Conservation (phyloP, 179 eudicot species). For the Carnegiea gigantea region DNA sequence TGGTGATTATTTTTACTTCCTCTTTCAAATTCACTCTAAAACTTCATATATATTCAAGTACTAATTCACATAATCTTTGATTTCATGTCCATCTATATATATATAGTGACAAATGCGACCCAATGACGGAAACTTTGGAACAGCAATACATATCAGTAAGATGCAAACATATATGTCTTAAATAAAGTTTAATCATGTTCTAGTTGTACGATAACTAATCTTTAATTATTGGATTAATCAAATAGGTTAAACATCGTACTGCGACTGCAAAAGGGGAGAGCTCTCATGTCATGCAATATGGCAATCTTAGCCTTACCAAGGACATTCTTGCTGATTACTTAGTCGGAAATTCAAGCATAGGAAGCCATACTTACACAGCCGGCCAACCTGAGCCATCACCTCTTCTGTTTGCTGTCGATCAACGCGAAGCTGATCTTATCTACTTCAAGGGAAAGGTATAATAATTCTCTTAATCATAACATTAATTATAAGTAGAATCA, state of each 20-base stretch:
- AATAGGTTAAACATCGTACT: slow-evolving; percentile 33
- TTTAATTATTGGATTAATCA: neutral
- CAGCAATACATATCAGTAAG: slow-evolving; percentile 66
- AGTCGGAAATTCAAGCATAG: slow-evolving; percentile 23
- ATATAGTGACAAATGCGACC: slow-evolving; percentile 54
- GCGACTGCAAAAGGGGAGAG: slow-evolving; percentile 30
- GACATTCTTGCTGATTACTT: slow-evolving; percentile 45
- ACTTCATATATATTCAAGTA: neutral
- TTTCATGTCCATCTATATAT: too few species aligned
- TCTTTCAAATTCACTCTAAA: neutral
- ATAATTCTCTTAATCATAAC: too few species aligned
- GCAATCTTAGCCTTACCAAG: slow-evolving; percentile 41
- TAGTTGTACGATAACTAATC: neutral
- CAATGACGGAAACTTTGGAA: slow-evolving; percentile 52
- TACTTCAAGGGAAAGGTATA: slow-evolving; percentile 27
- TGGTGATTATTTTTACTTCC: neutral
- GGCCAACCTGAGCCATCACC: neutral
- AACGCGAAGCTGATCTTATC: slow-evolving; percentile 29
- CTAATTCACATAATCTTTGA: too few species aligned
- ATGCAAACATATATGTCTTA: neutral
- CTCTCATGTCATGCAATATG: slow-evolving; percentile 85
- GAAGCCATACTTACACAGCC: neutral
- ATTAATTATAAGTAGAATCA: neutral
- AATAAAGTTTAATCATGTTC: neutral
- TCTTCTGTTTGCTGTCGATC: slow-evolving; percentile 18